Evolutionary conservation across 1,139 yeast species (phyloP).

Genomic region (Protomyces gravidus): DNA sequence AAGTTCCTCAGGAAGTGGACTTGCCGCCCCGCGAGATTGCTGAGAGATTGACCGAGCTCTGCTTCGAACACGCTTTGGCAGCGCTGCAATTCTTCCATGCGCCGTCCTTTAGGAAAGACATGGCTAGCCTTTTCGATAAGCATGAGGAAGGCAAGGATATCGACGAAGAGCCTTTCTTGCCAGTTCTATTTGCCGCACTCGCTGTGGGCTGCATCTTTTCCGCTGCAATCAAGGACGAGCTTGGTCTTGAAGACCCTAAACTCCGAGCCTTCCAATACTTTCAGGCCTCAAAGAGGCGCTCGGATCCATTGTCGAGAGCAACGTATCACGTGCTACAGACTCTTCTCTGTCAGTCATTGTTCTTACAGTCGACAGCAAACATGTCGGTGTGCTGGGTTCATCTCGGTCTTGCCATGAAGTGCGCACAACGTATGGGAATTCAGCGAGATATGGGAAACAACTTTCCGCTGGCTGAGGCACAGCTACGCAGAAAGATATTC

Average conservation of each 20-base stretch:
- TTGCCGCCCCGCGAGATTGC: constrained; percentile 75
- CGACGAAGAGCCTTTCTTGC: constrained; percentile 70
- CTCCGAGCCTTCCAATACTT: constrained; percentile 74
- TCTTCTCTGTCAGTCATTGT: constrained; percentile 59
- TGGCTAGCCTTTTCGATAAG: constrained; percentile 58
- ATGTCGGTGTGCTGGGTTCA: constrained; percentile 86
- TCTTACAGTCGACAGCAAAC: constrained; percentile 84
- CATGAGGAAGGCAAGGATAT: constrained; percentile 67
- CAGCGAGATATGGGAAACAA: constrained; percentile 68
- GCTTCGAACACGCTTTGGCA: constrained; percentile 84
- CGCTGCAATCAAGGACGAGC: constrained; percentile 37
- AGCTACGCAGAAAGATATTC: constrained; percentile 76
- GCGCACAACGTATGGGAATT: constrained; percentile 80
- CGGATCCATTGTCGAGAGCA: constrained; percentile 58
- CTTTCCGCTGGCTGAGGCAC: constrained; percentile 77
- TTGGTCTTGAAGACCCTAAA: constrained; percentile 45
- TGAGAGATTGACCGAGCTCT: constrained; percentile 62
- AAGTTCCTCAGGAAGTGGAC: constrained; percentile 51
- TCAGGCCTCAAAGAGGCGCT: constrained; percentile 69
- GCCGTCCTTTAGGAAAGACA: constrained; percentile 62
- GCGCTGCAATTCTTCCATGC: constrained; percentile 79
- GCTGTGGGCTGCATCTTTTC: constrained; percentile 72
- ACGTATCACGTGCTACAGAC: constrained; percentile 70
- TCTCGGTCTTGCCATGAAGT: constrained; percentile 85
- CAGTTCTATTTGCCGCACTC: constrained; percentile 67